A percentile compares a stretch with the other conserved stretches of the same genome.
phyloP scores from a whole-genome alignment of 148 eudicot species.

The Salicornia ramosissima region DNA sequence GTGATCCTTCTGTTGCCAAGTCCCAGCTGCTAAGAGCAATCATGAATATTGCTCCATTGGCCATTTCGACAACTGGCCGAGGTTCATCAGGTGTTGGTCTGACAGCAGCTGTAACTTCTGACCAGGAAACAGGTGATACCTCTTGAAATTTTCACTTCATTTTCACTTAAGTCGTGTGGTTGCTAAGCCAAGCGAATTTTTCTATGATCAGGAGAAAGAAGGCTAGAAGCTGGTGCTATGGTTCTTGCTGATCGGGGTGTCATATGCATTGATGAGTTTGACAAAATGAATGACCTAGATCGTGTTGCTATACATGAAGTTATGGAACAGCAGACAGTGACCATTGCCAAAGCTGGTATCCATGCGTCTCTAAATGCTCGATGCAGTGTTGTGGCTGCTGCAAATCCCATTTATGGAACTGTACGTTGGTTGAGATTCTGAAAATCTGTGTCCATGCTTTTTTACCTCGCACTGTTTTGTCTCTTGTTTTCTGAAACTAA shows the following conservation, averaged over 20 bases:
- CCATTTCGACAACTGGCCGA: constrained; percentile 96
- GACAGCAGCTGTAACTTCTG: constrained; percentile 98
- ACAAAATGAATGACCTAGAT: constrained; percentile 98
- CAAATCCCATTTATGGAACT: constrained; percentile 98
- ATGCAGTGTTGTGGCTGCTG: constrained; percentile 99
- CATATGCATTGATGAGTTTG: constrained; percentile 97
- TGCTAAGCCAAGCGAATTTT: neutral
- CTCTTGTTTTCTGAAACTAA: constrained; percentile 9
- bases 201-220: constrained; percentile 70
- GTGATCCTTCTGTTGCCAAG: constrained; percentile 99
- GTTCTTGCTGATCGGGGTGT: constrained; percentile 99
- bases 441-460: neutral
- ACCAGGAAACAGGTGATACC: constrained; percentile 88
- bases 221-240: constrained; percentile 99
- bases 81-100: constrained; percentile 99
- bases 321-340: constrained; percentile 99
- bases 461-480: neutral
- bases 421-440: constrained; percentile 52
- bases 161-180: neutral
- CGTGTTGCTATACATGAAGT: constrained; percentile 99
- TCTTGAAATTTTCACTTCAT: neutral
- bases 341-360: constrained; percentile 99
- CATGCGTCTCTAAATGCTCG: constrained; percentile 99
- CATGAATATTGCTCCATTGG: constrained; percentile 96
- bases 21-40: constrained; percentile 96